These are phyloP conservation scores for Pneumocystis sp. DNA, from an alignment of 1,139 yeast genomes.

Conservation along the genomic window DNA sequence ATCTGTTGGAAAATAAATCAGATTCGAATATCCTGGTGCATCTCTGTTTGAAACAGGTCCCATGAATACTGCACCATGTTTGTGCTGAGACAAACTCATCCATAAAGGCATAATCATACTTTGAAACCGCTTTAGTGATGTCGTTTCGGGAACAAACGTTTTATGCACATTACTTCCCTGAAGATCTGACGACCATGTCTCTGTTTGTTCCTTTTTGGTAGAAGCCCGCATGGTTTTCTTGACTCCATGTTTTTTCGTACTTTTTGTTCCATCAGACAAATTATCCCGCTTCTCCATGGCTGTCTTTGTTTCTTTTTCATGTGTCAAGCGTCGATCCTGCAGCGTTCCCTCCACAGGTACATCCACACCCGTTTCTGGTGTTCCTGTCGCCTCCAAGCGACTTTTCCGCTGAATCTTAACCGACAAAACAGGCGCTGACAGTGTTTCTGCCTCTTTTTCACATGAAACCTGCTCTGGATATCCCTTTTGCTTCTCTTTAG, in stretches of 20 bases:
- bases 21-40: neutral
- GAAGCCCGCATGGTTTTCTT: neutral
- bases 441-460: neutral
- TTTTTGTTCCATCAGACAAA: neutral
- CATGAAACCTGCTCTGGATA: neutral
- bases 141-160: neutral
- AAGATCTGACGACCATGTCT: neutral
- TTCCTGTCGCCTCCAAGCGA: neutral
- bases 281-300: neutral
- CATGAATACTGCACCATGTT: neutral
- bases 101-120: neutral
- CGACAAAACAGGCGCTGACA: neutral
- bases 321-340: neutral
- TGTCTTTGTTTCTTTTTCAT: neutral
- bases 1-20: neutral
- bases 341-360: neutral
- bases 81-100: neutral
- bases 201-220: neutral
- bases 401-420: neutral
- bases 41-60: neutral
- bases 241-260: neutral
- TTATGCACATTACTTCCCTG: neutral
- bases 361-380: neutral
- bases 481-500: neutral
- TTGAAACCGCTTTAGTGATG: neutral